phyloP scores from a whole-genome alignment of 495 filamentous ascomycete genomes.

The Penicillium fimorum region DNA sequence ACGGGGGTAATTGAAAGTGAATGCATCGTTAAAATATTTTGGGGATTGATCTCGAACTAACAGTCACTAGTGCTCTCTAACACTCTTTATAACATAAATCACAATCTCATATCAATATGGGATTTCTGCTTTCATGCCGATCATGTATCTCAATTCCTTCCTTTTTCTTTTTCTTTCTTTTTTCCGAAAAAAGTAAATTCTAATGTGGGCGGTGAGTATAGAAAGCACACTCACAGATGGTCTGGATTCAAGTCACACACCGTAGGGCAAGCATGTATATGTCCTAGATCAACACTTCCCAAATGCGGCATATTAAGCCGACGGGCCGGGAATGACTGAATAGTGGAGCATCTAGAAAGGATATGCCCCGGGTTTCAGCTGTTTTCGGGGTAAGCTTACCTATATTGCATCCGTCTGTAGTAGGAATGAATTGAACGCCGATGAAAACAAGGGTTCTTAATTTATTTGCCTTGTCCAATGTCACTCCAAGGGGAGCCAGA shows the following conservation, averaged over 20 bases:
- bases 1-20: constrained; percentile 18
- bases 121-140: constrained; percentile 17
- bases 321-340: not conserved
- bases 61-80: not conserved
- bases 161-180: constrained; percentile 1
- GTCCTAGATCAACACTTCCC: not conserved
- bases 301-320: constrained; percentile 5
- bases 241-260: constrained; percentile 2
- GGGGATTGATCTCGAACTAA: not conserved
- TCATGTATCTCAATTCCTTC: constrained; percentile 7
- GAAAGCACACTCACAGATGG: not conserved
- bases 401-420: constrained; percentile 5
- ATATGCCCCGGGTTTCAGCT: constrained; percentile 7
- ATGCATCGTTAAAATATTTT: constrained; percentile 16
- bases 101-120: not conserved
- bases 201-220: not conserved
- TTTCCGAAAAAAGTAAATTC: not conserved
- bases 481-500: not conserved
- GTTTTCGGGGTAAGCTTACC: constrained; percentile 7
- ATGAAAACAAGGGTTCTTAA: not conserved
- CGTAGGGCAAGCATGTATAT: constrained; percentile 7
- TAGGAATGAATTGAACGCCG: constrained; percentile 2
- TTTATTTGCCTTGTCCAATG: not conserved
- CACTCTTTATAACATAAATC: constrained; percentile 9
- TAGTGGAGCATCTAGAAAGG: not conserved